A percentile compares a stretch with the other conserved stretches of the same genome.
Conservation (phyloP, 495 filamentous ascomycete genomes). For the Hypoxylon rickii region DNA sequence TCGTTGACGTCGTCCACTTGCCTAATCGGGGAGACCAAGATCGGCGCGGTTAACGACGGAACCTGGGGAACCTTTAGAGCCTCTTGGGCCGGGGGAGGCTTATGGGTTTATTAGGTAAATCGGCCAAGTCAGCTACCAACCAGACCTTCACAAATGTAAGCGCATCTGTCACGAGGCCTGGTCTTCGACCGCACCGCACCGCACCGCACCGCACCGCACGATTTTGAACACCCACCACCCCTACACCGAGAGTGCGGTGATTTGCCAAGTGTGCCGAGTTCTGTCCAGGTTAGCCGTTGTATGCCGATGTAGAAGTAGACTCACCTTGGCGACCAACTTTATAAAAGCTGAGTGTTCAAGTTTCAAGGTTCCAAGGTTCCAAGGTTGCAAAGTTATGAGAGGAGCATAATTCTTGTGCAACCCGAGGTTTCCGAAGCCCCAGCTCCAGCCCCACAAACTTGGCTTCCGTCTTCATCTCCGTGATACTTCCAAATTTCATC, state of each 20-base stretch:
- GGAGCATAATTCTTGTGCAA: background rate
- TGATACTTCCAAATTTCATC: background rate
- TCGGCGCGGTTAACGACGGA: constrained; percentile 21
- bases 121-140: constrained; percentile 17
- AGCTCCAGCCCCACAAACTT: background rate
- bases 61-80: constrained; percentile 9
- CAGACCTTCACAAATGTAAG: constrained; percentile 19
- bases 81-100: background rate
- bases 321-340: too few relatives aligned
- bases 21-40: constrained; percentile 22
- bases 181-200: too few relatives aligned
- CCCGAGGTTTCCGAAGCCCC: background rate
- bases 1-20: constrained; percentile 26
- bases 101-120: constrained; percentile 3
- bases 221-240: background rate
- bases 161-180: constrained; percentile 8
- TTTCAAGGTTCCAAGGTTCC: too few relatives aligned
- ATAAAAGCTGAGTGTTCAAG: too few relatives aligned
- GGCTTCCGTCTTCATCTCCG: background rate
- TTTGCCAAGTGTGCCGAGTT: constrained; percentile 4
- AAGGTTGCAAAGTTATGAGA: background rate
- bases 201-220: too few relatives aligned
- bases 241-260: background rate
- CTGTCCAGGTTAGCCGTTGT: constrained; percentile 8
- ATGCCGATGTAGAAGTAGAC: constrained; percentile 23